Conservation (phyloP, 306 rosid species). For the Vicia sativa region DNA sequence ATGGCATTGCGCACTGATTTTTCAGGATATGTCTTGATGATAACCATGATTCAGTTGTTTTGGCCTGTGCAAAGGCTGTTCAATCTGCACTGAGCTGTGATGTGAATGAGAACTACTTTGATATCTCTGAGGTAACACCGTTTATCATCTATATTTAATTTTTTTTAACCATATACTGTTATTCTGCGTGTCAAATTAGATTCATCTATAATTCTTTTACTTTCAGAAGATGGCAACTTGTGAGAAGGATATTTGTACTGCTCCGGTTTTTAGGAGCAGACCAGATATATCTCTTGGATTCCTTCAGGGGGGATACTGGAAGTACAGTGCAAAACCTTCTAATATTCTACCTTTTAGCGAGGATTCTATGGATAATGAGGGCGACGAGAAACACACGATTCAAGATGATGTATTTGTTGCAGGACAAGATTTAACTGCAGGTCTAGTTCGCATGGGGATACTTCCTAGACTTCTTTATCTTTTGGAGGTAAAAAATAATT, state of each 20-base stretch:
- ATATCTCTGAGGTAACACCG: constrained; percentile 63
- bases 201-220: constrained; percentile 34
- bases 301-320: constrained; percentile 93
- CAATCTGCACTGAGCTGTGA: constrained; percentile 74
- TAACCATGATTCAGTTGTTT: constrained; percentile 83
- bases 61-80: constrained; percentile 74
- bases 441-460: constrained; percentile 91
- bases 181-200: constrained; percentile 29
- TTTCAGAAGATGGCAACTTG: constrained; percentile 61
- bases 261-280: constrained; percentile 86
- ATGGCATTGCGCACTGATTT: constrained; percentile 22
- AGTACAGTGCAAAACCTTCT: constrained; percentile 87
- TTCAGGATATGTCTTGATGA: constrained; percentile 88
- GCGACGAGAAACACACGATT: constrained; percentile 75
- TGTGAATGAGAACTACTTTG: constrained; percentile 73
- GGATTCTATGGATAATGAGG: constrained; percentile 59
- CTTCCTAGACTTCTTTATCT: constrained; percentile 80
- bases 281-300: constrained; percentile 82
- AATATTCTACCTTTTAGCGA: constrained; percentile 61
- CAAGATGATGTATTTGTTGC: constrained; percentile 92
- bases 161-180: constrained; percentile 22
- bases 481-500: constrained; percentile 71
- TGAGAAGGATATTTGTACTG: constrained; percentile 70
- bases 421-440: constrained; percentile 91
- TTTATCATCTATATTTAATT: constrained; percentile 21